Conservation (phyloP, 345 rosid species). For the Rhodamnia rubescens region DNA sequence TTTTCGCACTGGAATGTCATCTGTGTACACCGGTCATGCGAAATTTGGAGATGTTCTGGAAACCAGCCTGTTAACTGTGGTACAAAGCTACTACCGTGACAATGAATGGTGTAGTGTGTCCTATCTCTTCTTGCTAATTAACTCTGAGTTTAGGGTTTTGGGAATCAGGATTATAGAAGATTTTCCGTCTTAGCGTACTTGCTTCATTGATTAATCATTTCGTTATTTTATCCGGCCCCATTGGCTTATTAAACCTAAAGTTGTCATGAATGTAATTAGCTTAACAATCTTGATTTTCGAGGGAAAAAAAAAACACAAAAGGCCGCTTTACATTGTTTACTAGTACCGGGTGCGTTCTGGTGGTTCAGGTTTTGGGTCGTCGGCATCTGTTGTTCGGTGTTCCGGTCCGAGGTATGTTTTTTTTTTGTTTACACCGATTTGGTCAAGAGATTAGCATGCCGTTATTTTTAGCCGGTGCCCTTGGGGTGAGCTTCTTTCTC, state of each 20-base stretch:
- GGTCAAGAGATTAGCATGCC: background rate
- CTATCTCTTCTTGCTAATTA: background rate
- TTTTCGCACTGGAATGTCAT: background rate
- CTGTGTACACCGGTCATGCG: background rate
- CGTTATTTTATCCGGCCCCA: background rate
- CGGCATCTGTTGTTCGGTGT: background rate
- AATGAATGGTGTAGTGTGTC: background rate
- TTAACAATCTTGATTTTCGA: background rate
- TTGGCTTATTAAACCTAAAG: background rate
- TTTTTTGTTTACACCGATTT: background rate
- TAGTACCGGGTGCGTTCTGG: too few relatives aligned
- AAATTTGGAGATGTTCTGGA: background rate
- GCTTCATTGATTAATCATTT: background rate
- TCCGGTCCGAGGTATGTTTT: background rate
- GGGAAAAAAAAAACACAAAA: background rate
- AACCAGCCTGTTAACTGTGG: background rate
- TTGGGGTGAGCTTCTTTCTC: background rate
- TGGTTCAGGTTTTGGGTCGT: too few relatives aligned
- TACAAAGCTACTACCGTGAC: background rate
- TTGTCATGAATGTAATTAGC: background rate
- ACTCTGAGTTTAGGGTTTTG: background rate
- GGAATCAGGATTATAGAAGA: background rate
- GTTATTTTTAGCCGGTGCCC: background rate
- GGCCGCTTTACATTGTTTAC: background rate
- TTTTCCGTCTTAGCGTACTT: background rate